Conservation (phyloP, 441 rosid species). For the Sinapis alba region DNA sequence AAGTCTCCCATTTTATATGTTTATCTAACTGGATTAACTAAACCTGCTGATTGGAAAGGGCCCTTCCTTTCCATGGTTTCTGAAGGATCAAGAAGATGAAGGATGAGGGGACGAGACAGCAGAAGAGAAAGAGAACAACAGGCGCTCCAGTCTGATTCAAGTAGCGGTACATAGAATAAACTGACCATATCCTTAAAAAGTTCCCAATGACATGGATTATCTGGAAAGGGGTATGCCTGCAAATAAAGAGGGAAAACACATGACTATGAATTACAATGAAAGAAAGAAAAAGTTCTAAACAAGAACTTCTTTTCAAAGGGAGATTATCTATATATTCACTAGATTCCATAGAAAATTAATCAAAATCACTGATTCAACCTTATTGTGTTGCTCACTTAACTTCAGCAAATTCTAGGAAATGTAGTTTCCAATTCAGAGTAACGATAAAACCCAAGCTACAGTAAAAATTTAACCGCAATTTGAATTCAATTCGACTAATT, state of each 20-base stretch:
- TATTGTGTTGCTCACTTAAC: no score
- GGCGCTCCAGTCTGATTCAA: conserved; percentile 82
- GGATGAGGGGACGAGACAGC: conserved; percentile 83
- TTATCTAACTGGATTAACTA: background rate
- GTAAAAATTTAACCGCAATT: background rate
- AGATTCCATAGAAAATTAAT: background rate
- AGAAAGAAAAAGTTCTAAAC: background rate
- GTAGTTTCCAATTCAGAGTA: background rate
- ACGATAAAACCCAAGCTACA: background rate
- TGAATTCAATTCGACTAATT: background rate
- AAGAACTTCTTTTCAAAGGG: background rate
- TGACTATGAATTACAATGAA: background rate
- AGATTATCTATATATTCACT: background rate
- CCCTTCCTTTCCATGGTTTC: conserved; percentile 98
- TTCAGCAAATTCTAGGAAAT: background rate
- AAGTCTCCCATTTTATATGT: background rate
- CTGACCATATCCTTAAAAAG: conserved; percentile 94
- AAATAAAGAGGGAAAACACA: background rate
- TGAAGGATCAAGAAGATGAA: conserved; percentile 69
- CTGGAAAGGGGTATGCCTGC: conserved; percentile 84
- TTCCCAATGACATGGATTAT: conserved; percentile 74
- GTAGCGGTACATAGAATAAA: conserved; percentile 82
- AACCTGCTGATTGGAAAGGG: conserved; percentile 91
- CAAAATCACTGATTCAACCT: background rate
- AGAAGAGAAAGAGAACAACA: conserved; percentile 78